Conservation (phyloP, 148 eudicot species). For the Heliamphora exappendiculata region DNA sequence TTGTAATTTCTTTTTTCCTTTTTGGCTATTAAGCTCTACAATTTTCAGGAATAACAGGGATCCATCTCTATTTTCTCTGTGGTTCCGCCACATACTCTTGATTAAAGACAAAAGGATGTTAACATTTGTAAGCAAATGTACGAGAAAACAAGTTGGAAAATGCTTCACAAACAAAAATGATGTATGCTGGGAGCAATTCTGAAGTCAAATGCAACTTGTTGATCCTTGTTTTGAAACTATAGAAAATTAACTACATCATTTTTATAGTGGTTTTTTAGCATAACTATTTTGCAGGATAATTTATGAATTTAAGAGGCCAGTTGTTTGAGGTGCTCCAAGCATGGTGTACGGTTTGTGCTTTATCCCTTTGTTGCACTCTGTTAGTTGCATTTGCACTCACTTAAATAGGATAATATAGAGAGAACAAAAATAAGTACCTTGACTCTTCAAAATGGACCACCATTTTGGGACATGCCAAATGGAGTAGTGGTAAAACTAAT, state of each 20-base stretch:
- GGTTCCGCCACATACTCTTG: background rate
- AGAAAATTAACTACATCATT: background rate
- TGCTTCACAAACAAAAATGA: background rate
- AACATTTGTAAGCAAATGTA: background rate
- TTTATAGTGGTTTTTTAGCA: too few species aligned
- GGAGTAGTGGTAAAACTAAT: background rate
- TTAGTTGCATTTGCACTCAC: background rate
- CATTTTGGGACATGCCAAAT: background rate
- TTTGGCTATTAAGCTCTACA: background rate
- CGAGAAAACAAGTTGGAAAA: background rate
- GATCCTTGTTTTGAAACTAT: background rate
- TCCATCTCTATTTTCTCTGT: background rate
- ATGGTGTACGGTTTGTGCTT: background rate
- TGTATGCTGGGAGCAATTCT: background rate
- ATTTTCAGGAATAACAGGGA: background rate
- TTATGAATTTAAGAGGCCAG: background rate
- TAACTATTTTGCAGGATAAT: background rate
- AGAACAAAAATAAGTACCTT: too few species aligned
- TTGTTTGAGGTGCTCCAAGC: background rate
- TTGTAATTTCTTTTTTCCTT: background rate
- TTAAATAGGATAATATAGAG: background rate
- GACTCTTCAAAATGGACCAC: too few species aligned
- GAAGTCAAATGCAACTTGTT: constrained; percentile 2
- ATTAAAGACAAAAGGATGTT: background rate
- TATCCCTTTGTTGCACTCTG: background rate